Conservation (phyloP, 108 stramenopile genomes). For the Halocafeteria seosinensis region DNA sequence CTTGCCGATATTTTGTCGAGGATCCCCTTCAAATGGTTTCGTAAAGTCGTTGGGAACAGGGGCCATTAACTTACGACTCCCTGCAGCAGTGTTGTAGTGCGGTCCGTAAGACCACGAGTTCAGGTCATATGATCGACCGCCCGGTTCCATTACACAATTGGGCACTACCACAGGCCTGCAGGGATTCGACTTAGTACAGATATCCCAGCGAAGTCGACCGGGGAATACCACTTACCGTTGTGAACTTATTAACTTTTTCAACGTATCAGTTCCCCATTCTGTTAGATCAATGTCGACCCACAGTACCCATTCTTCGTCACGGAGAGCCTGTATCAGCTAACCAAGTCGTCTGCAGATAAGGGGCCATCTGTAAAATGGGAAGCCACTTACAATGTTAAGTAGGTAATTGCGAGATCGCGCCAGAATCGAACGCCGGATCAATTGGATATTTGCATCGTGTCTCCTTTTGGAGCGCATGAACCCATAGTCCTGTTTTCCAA, state of each 20-base stretch:
- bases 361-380: not conserved
- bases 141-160: not conserved
- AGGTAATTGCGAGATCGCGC: not conserved
- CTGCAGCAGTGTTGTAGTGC: too few relatives aligned
- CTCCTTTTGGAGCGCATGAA: not conserved
- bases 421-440: not conserved
- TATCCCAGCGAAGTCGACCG: too few relatives aligned
- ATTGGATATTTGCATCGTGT: not conserved
- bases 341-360: not conserved
- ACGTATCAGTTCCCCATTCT: not conserved
- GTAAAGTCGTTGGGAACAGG: too few relatives aligned
- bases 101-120: not conserved
- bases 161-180: not conserved
- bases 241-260: too few relatives aligned
- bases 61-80: too few relatives aligned
- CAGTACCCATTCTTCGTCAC: not conserved
- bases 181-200: not conserved
- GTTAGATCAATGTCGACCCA: slow-evolving; percentile 2
- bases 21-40: too few relatives aligned
- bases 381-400: not conserved
- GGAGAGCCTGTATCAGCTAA: not conserved
- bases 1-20: too few relatives aligned
- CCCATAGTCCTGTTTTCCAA: not conserved
- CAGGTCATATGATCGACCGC: not conserved
- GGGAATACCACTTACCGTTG: too few relatives aligned